Conservation (phyloP, 2,329 filamentous ascomycete genomes). For the Talaromyces sp. region DNA sequence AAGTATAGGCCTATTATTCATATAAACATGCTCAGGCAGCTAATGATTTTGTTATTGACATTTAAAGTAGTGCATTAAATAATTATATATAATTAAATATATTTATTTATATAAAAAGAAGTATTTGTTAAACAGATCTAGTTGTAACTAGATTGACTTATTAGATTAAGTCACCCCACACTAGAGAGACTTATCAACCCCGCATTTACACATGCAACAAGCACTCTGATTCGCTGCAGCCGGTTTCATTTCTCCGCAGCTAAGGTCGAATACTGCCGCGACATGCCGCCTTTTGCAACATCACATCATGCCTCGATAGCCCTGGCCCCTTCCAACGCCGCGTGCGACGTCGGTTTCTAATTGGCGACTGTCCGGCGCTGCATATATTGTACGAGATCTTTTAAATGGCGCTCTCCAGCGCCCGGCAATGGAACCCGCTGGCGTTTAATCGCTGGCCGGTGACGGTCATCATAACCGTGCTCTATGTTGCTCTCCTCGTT, state of each 20-base stretch:
- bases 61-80: too few species aligned
- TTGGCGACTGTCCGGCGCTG: background rate
- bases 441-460: constrained; percentile 78
- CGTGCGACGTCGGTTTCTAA: background rate
- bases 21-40: too few species aligned
- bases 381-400: background rate
- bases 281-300: background rate
- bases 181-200: too few species aligned
- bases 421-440: constrained; percentile 43
- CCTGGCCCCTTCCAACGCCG: background rate
- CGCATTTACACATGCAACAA: background rate
- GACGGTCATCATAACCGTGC: constrained; percentile 66
- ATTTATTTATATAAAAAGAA: too few species aligned
- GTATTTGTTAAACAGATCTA: too few species aligned
- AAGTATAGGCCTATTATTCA: too few species aligned
- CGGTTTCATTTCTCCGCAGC: background rate
- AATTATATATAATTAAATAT: too few species aligned
- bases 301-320: background rate
- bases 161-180: too few species aligned
- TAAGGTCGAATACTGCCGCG: background rate
- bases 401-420: constrained; percentile 28
- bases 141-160: too few species aligned
- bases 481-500: constrained; percentile 73
- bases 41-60: too few species aligned
- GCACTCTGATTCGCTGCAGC: background rate